Percentiles rank a stretch among this genome's conserved stretches.
These are phyloP conservation scores for Smithsoniella earleae DNA, from an alignment of 163 green algal genomes.

Conservation along the genomic window DNA sequence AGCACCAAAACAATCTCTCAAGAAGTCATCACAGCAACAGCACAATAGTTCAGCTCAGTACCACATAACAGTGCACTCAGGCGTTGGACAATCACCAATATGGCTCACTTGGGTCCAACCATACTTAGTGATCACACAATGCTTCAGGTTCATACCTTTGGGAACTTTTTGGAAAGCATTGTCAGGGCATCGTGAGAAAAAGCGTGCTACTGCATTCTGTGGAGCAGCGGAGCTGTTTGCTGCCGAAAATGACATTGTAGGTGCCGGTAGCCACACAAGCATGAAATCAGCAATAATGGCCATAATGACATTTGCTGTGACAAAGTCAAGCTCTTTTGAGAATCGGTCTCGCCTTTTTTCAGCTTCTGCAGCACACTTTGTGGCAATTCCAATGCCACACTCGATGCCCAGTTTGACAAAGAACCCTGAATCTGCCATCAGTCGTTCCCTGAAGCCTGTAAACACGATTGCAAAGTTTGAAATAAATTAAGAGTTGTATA, in stretches of 20 bases:
- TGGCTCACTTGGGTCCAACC: background rate
- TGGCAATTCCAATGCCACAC: slow-evolving; percentile 87
- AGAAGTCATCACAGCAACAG: slow-evolving; percentile 21
- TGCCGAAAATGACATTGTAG: slow-evolving; percentile 55
- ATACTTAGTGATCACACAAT: slow-evolving; percentile 4
- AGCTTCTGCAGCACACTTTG: slow-evolving; percentile 86
- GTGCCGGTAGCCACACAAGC: slow-evolving; percentile 95
- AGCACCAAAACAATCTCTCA: background rate
- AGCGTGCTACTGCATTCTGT: slow-evolving; percentile 37
- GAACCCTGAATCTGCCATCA: slow-evolving; percentile 88
- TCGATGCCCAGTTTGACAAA: slow-evolving; percentile 89
- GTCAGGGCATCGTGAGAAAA: slow-evolving; percentile 81
- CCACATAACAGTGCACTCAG: background rate
- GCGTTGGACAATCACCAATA: background rate
- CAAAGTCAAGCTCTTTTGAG: slow-evolving; percentile 82
- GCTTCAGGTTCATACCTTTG: background rate
- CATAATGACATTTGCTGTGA: slow-evolving; percentile 90
- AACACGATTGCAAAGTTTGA: slow-evolving; percentile 16
- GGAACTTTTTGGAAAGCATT: slow-evolving; percentile 92
- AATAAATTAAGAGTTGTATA: too few species aligned
- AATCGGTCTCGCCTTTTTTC: slow-evolving; percentile 71
- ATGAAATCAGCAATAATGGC: slow-evolving; percentile 96
- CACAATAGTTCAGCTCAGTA: slow-evolving; percentile 1
- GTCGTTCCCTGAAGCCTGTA: slow-evolving; percentile 80
- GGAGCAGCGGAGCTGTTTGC: background rate